Conservation (phyloP, 2,329 filamentous ascomycete species). For the Pseudocercospora macadamiae region DNA sequence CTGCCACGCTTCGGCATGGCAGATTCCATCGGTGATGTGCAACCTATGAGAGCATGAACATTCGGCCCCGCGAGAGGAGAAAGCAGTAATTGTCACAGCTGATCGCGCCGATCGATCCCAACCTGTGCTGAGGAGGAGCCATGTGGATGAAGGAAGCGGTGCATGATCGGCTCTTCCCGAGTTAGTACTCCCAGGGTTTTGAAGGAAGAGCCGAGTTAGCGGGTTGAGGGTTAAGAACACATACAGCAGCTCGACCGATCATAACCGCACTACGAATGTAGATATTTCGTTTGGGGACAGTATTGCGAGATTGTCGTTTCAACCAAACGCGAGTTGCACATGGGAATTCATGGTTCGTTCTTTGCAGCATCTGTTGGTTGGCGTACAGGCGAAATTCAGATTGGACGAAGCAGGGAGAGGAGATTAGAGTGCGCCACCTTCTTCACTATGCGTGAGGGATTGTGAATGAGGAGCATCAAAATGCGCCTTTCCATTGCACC, state of each 20-base stretch:
- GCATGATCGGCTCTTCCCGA: background rate
- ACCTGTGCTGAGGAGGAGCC: background rate
- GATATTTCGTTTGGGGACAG: too few relatives aligned
- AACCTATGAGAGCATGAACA: background rate
- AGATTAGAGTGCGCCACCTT: background rate
- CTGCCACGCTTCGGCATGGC: constrained; percentile 4
- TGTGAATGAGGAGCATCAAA: background rate
- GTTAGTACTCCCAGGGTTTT: too few relatives aligned
- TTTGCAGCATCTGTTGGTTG: too few relatives aligned
- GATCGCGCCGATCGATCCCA: background rate
- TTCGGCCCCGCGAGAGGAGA: background rate
- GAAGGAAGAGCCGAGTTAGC: too few relatives aligned
- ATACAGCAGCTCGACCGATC: too few relatives aligned
- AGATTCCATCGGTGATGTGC: too few relatives aligned
- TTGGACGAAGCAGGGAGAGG: background rate
- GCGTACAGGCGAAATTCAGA: background rate
- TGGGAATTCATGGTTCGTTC: too few relatives aligned
- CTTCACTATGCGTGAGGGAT: background rate
- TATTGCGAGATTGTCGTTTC: too few relatives aligned
- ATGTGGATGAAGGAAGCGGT: background rate
- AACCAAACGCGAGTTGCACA: too few relatives aligned
- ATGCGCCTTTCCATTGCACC: background rate
- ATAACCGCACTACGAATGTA: too few relatives aligned
- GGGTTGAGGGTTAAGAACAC: background rate
- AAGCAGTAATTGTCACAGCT: background rate